Conservation (phyloP, 2,329 filamentous ascomycete genomes). For the Neofusicoccum kwambonambiense region DNA sequence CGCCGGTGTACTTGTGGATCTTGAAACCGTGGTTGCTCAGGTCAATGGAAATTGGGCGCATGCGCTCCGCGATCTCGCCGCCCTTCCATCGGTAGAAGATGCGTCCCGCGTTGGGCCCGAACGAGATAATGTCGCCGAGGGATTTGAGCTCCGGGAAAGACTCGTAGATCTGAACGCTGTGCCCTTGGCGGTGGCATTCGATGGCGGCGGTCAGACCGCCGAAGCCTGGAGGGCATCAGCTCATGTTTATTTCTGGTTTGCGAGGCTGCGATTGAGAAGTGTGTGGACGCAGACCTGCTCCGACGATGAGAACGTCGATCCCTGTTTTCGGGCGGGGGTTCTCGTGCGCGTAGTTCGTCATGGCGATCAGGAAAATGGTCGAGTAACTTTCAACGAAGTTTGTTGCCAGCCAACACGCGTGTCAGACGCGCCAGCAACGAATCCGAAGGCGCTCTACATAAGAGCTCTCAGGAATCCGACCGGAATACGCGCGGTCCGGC, state of each 20-base stretch:
- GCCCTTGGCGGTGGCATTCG: conserved; percentile 62
- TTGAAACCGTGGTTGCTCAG: conserved; percentile 56
- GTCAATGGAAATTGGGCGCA: conserved; percentile 55
- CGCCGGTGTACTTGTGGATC: conserved; percentile 62
- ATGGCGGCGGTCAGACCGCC: conserved; percentile 63
- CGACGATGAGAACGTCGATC: conserved; percentile 54
- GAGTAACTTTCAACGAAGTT: too few species aligned
- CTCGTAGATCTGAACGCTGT: conserved; percentile 59
- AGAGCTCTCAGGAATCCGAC: conserved; percentile 5
- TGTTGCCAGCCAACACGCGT: too few species aligned
- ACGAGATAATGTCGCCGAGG: conserved; percentile 63
- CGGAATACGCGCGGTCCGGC: conserved; percentile 20
- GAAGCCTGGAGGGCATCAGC: conserved; percentile 48
- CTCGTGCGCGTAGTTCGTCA: conserved; percentile 20
- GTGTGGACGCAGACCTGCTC: conserved; percentile 36
- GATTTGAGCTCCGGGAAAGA: conserved; percentile 57
- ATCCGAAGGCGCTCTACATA: background rate
- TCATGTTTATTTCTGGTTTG: background rate
- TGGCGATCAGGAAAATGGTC: background rate
- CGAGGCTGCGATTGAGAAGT: background rate
- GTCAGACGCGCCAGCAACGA: too few species aligned
- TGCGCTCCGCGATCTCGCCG: conserved; percentile 47
- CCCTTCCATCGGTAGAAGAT: conserved; percentile 61
- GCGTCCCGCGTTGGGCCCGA: conserved; percentile 60
- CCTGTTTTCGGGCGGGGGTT: conserved; percentile 39